Percentiles rank a stretch among this genome's conserved stretches.
Conservation (phyloP, 495 filamentous ascomycete species). For the Podospora fimiseda region DNA sequence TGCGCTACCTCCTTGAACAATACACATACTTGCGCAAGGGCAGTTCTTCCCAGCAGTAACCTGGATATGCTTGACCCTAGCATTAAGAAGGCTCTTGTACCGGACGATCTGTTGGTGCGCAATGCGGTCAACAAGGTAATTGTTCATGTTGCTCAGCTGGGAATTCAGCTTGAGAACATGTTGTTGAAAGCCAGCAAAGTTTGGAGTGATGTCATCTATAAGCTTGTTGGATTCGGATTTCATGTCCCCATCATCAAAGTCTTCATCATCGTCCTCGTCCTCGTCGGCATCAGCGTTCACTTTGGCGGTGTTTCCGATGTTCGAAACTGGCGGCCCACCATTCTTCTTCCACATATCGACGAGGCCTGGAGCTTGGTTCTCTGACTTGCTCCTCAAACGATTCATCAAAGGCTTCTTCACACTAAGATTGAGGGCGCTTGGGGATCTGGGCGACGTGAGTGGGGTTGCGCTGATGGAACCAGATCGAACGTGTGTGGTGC, state of each 20-base stretch:
- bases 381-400: constrained; percentile 69
- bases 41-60: constrained; percentile 51
- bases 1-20: constrained; percentile 53
- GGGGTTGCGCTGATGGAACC: constrained; percentile 51
- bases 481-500: constrained; percentile 47
- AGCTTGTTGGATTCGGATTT: constrained; percentile 40
- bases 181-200: constrained; percentile 65
- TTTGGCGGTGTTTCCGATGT: constrained; percentile 39
- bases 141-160: constrained; percentile 32
- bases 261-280: constrained; percentile 44
- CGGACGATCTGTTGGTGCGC: constrained; percentile 71
- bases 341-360: constrained; percentile 45
- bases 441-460: constrained; percentile 46
- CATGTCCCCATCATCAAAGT: constrained; percentile 44
- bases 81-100: constrained; percentile 71
- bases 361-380: constrained; percentile 42
- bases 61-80: constrained; percentile 63
- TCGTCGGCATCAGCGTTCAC: constrained; percentile 23
- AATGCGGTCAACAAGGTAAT: constrained; percentile 73
- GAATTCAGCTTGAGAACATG: constrained; percentile 73
- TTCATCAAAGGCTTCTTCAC: constrained; percentile 46
- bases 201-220: constrained; percentile 60
- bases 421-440: constrained; percentile 32
- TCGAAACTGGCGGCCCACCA: constrained; percentile 55
- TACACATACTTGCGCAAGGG: constrained; percentile 54